phyloP scores from a whole-genome alignment of 306 rosid genomes.

The Quercus alba region DNA sequence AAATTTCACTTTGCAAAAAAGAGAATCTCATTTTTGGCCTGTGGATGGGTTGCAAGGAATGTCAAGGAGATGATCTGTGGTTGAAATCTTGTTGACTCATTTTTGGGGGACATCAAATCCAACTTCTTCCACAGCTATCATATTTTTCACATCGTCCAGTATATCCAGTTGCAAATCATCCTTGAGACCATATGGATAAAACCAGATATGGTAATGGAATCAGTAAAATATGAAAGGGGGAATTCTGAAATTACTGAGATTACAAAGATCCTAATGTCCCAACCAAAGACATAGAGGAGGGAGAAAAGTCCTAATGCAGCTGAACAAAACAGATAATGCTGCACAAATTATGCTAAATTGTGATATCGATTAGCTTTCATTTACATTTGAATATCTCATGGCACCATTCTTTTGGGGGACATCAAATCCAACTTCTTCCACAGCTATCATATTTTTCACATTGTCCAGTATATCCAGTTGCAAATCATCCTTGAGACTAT shows the following conservation, averaged over 20 bases:
- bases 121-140: conserved; percentile 17
- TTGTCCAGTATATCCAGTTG: conserved; percentile 15
- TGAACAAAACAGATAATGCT: background rate
- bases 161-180: conserved; percentile 12
- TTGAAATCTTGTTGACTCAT: conserved; percentile 30
- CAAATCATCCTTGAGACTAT: background rate
- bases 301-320: background rate
- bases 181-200: background rate
- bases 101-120: conserved; percentile 14
- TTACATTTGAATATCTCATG: background rate
- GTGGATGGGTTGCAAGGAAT: conserved; percentile 29
- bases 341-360: background rate
- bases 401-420: background rate
- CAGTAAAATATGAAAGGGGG: background rate
- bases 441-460: background rate
- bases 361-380: background rate
- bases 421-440: conserved; percentile 20
- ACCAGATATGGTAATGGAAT: background rate
- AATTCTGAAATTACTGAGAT: background rate
- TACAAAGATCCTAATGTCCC: background rate
- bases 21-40: conserved; percentile 25
- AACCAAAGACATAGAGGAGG: background rate
- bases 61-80: conserved; percentile 14
- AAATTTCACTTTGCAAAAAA: conserved; percentile 38
- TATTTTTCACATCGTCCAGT: background rate